Base-by-base conservation (phyloP, 306 rosid species). In the Vigna trinervia region DNA sequence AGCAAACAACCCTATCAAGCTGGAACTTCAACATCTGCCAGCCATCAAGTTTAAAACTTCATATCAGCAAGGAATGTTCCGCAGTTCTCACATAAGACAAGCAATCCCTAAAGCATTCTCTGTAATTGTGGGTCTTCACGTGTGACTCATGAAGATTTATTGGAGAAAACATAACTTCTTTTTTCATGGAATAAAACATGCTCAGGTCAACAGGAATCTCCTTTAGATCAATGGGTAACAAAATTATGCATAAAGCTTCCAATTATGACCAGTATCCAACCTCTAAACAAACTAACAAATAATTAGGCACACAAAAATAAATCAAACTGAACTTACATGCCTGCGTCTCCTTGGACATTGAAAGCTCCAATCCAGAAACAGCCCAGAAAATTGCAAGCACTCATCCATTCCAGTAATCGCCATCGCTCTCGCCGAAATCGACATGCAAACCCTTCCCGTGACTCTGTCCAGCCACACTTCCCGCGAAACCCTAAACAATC, bases 311-410 rank as follows among this genome's bases (percentile, higher is more conserved):
- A 20, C 22, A 20, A 20, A 20, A 20, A 17, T 17, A 20, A 20
- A 20, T 36, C 52, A 7, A 28, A 10, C 17, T 60, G 56, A 80
- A 84, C 93, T 85, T 85, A 95, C 99, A 92, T 45, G 74, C 67
- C 72, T 95, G 97, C 58, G 88, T 93, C 86, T 89, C 90, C 69
- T 82, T 85, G 53, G 92, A 82, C 90, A 92, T 80, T 46, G 97
- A 89, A 90, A 89, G 86, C 88, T 95, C 99, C 19, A 92, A 85
- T 17, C 97, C 97, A n/a, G 99, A 95, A 80, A 95, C 90, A 28
- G 99, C 99, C 26, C 97, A 95, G 83, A 95, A 85, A 65, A 95
- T 97, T 95, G 94, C 87, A 88, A 89, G 89, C 86, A 89, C 19
- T 87, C 88, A 46, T 93, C 98, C 32, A 93, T 93, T 69, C 98